These are phyloP conservation scores for Ballota nigra DNA, from an alignment of 257 asterid species.

Conservation along the genomic window DNA sequence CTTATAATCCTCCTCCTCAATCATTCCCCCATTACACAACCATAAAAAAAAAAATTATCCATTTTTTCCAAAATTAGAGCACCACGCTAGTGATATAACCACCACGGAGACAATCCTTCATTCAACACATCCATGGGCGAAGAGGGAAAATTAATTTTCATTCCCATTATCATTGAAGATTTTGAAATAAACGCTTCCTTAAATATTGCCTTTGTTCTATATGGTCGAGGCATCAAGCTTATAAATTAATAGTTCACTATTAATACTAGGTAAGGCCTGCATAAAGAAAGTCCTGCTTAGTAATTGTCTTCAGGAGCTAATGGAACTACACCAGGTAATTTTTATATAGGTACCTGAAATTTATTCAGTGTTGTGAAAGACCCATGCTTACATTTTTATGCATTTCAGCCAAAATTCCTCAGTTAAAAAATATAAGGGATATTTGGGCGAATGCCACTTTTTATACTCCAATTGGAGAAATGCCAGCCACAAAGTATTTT, in stretches of 20 bases:
- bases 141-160: too few species aligned
- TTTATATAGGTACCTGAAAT: conserved; percentile 14
- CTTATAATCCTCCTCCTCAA: too few species aligned
- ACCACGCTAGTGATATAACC: too few species aligned
- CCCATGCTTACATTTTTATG: neutral
- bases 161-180: too few species aligned
- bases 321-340: conserved; percentile 97
- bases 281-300: conserved; percentile 95
- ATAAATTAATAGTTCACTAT: conserved; percentile 5
- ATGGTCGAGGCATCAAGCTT: neutral
- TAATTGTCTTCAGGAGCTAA: conserved; percentile 97
- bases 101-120: too few species aligned
- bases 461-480: neutral
- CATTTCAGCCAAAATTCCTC: conserved; percentile 1
- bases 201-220: conserved; percentile 17
- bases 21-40: too few species aligned
- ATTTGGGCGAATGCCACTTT: neutral
- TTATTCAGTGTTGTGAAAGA: neutral
- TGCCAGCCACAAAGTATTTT: neutral
- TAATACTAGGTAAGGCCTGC: conserved; percentile 91
- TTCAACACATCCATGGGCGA: too few species aligned
- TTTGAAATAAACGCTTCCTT: too few species aligned
- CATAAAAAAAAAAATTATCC: too few species aligned
- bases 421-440: neutral
- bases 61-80: too few species aligned